Percentiles rank a stretch among this genome's conserved stretches.
phyloP scores from a whole-genome alignment of 2,329 filamentous ascomycete genomes.

The Apiospora sp. region DNA sequence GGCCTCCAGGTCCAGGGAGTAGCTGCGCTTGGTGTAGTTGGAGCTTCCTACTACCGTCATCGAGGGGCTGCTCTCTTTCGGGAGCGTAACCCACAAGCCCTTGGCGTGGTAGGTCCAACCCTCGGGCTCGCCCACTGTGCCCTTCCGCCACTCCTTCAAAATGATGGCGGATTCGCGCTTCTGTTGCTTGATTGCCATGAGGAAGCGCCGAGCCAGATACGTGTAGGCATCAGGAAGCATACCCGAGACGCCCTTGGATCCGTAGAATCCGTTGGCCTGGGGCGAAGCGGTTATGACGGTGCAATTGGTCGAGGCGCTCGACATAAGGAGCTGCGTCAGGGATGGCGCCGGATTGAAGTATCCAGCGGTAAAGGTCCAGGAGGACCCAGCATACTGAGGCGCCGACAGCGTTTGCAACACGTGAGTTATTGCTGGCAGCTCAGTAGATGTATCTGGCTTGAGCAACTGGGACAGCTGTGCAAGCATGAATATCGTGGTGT shows the following conservation, averaged over 20 bases:
- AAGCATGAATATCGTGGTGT: constrained; percentile 85
- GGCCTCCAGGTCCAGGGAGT: constrained; percentile 89
- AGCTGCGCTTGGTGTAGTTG: constrained; percentile 95
- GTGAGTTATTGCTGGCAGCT: constrained; percentile 81
- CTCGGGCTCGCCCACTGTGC: constrained; percentile 79
- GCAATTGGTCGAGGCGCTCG: constrained; percentile 72
- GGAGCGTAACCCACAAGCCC: constrained; percentile 87
- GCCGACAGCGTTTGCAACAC: constrained; percentile 74
- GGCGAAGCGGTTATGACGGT: constrained; percentile 93
- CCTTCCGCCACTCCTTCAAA: constrained; percentile 87
- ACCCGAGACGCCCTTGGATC: constrained; percentile 85
- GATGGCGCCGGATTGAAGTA: constrained; percentile 97
- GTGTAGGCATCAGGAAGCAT: constrained; percentile 94
- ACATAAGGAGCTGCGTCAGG: constrained; percentile 80
- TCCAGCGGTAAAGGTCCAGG: constrained; percentile 96
- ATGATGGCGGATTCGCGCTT: constrained; percentile 65
- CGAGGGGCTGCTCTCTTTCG: constrained; percentile 70
- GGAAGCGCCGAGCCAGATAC: constrained; percentile 82
- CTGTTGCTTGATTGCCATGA: constrained; percentile 62
- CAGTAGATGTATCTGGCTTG: constrained; percentile 81
- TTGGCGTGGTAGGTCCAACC: constrained; percentile 99
- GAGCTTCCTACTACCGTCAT: constrained; percentile 89
- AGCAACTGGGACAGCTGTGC: constrained; percentile 89
- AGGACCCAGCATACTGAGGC: constrained; percentile 70
- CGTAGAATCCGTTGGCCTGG: constrained; percentile 94